Base-by-base conservation (phyloP, 2,329 filamentous ascomycete species). In the Verticillium nonalfalfae region DNA sequence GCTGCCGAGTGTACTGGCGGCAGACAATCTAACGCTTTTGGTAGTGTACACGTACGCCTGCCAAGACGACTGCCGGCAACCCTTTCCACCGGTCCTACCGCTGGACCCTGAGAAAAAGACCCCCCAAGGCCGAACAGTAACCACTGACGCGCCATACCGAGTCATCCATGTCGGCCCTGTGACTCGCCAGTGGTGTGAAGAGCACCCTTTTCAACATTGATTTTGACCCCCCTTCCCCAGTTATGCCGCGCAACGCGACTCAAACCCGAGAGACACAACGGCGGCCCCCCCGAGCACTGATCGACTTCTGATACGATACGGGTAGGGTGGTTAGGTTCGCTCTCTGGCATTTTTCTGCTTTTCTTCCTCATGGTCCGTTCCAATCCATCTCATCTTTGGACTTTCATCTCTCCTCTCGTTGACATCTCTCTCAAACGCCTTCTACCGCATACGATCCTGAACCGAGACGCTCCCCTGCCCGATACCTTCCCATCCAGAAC, bases 11-110 rank as follows among this genome's bases (percentile, higher is more conserved):
- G 56, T 57, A 56, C 58, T 62, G 60, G 57, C 64, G 3, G 64
- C 62, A 64, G 62, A 50, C 18, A 61, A 62, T 55, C 62, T 65
- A 64, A 65, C 64, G 59, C 60, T 64, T 65, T 64, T 58, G 55
- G 64, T 62, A 31, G 60, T 65, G 64, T 56, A 64, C 64, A 63
- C 64, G 64, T 65, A 65, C 62, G 62, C 62, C 33, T 50, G 63
- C 63, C 63, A 65, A 65, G 63, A 60, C n/a, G 45, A 50, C 45
- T 50, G 60, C 45, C 45, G 45, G 45, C 45, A 50, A 50, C 45
- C 45, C 39, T 21, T 50, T 50, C 18, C 45, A 50, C 45, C 45
- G 45, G 45, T 21, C 7, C n/a, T 50, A 10, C 45, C 45, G 13
- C 45, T 10, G n/a, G 45, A 50, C 45, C 45, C 45, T 50, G 45